Base-by-base conservation (phyloP, 257 asterid species). In the Solanum arcanum region DNA sequence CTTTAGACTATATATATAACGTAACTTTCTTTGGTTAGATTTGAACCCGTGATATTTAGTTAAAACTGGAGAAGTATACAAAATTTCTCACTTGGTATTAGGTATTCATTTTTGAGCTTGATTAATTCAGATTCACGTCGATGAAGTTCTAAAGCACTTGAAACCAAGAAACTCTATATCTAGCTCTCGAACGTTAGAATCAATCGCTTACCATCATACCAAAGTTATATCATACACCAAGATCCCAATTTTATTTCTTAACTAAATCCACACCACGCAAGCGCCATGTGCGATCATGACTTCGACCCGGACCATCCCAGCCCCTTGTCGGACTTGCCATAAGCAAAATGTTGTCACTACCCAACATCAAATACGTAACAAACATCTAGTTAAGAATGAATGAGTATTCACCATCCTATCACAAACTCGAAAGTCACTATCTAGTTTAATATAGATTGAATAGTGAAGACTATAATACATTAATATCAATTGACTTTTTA, bases 391-490 rank as follows among this genome's bases (percentile, higher is more conserved):
- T 5, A 21, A 37, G 3, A 1, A 37, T 6, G 2, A 12, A 74
- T 0, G 2, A 39, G 5, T 74, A 74, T 12, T 6, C 6, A 74
- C 11, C 12, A 20, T 1, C 21, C 9, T 9, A 23, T 3, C 29
- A 20, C 5, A 10, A 31, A 37, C 15, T 5, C 2, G 0, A 11
- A 11, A 21, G 49, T 74, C 49, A 11, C 29, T 74, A 12, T 21
- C 7, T 11, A 37, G 12, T 12, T 41, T 56, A 56, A 41, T n/a
- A 64, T 0, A 10, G 5, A 75, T 23, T 72, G 5, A 72, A 75
- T 39, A 75, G 31, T 23, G 16, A 29, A 46, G 84, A 46, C 84
- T 80, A 27, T 80, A 27, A 80, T 80, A 27, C 84, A 47, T 46
- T 16, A 80, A 46, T 47, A 15, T 47, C 16, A 47, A 80, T 47